A percentile compares a stretch with the other conserved stretches of the same genome.
phyloP scores from a whole-genome alignment of 2,329 filamentous ascomycete genomes.

The Tothia fuscella region DNA sequence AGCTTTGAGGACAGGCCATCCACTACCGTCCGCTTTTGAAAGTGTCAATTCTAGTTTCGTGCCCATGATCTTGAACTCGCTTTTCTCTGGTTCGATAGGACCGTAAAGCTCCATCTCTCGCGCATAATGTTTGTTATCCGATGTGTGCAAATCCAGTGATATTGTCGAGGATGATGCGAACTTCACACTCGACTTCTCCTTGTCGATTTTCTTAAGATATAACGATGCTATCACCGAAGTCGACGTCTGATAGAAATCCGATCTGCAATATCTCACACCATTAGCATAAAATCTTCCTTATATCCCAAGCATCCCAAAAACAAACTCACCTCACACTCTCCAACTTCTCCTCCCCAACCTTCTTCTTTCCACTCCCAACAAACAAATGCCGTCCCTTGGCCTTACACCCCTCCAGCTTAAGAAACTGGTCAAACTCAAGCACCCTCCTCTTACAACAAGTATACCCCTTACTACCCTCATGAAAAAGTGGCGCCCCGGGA shows the following conservation, averaged over 20 bases:
- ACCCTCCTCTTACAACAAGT: slow-evolving; percentile 93
- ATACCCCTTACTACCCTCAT: slow-evolving; percentile 97
- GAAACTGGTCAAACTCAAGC: slow-evolving; percentile 93
- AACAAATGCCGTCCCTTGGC: slow-evolving; percentile 77
- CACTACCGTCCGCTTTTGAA: slow-evolving; percentile 58
- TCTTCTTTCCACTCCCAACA: slow-evolving; percentile 60
- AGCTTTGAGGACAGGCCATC: slow-evolving; percentile 75
- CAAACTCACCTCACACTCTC: slow-evolving; percentile 56
- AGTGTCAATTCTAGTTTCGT: slow-evolving; percentile 80
- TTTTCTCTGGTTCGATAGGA: slow-evolving; percentile 61
- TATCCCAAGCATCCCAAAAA: slow-evolving; percentile 6
- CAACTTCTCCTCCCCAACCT: slow-evolving; percentile 59
- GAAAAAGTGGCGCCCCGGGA: slow-evolving; percentile 83
- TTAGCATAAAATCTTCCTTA: slow-evolving; percentile 12
- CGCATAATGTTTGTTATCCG: slow-evolving; percentile 72
- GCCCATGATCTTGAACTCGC: slow-evolving; percentile 68
- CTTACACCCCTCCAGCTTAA: slow-evolving; percentile 87
- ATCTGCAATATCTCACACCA: slow-evolving; percentile 38
- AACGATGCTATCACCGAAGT: slow-evolving; percentile 77
- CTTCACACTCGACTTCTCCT: slow-evolving; percentile 58
- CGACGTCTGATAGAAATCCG: slow-evolving; percentile 92
- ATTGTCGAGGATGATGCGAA: slow-evolving; percentile 52
- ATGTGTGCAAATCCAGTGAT: slow-evolving; percentile 72
- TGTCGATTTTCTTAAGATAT: slow-evolving; percentile 95
- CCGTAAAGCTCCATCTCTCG: slow-evolving; percentile 64